phyloP scores from a whole-genome alignment of 2,329 filamentous ascomycete genomes.

The Bertia moriformis region DNA sequence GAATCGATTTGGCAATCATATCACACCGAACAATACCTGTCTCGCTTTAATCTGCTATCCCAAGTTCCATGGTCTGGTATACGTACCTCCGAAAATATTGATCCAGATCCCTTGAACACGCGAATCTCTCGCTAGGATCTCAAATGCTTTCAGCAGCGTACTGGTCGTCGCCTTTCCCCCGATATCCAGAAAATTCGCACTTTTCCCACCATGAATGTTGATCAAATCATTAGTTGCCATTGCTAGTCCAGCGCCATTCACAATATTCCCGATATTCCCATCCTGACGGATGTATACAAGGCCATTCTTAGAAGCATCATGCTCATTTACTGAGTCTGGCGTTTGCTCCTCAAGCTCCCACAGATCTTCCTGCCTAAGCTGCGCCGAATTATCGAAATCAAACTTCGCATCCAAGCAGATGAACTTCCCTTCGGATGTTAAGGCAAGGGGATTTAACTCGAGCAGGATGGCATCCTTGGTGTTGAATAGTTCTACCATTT shows the following conservation, averaged over 20 bases:
- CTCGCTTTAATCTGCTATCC: background rate
- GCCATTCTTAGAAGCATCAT: conserved; percentile 36
- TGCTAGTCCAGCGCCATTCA: conserved; percentile 78
- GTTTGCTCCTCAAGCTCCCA: conserved; percentile 19
- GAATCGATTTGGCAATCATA: conserved; percentile 34
- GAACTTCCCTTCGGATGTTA: conserved; percentile 13
- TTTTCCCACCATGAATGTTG: conserved; percentile 46
- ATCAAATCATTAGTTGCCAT: conserved; percentile 86
- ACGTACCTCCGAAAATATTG: conserved; percentile 29
- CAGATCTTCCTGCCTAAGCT: conserved; percentile 21
- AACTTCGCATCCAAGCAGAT: conserved; percentile 22
- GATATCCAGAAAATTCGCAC: conserved; percentile 78
- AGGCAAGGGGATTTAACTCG: conserved; percentile 22
- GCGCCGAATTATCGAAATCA: conserved; percentile 30
- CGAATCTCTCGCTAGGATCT: conserved; percentile 55
- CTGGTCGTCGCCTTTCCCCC: conserved; percentile 75
- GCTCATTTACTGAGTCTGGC: conserved; percentile 14
- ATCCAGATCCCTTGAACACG: conserved; percentile 54
- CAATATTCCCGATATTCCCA: conserved; percentile 63
- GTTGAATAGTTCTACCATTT: conserved; percentile 19
- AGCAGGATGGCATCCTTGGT: conserved; percentile 29
- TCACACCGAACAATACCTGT: conserved; percentile 30
- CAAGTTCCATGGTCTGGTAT: background rate
- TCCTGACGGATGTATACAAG: conserved; percentile 63
- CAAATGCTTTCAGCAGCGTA: conserved; percentile 66